Conservation (phyloP, 371 early-diverging fungal genomes). For the Massospora cicadina region DNA sequence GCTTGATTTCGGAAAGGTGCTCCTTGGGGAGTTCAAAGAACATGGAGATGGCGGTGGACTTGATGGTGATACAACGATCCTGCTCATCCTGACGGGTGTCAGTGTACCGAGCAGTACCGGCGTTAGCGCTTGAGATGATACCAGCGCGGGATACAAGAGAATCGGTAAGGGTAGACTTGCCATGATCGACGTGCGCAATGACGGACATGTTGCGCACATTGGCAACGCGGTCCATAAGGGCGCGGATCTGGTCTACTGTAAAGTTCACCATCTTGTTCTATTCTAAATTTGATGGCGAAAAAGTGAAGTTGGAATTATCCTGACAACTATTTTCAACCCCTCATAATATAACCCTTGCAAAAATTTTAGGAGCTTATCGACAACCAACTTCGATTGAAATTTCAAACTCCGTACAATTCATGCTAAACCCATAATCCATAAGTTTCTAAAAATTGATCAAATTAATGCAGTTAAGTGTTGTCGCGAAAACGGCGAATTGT, state of each 20-base stretch:
- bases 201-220: slow-evolving; percentile 99
- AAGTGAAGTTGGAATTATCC: no score
- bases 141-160: slow-evolving; percentile 97
- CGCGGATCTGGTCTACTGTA: slow-evolving; percentile 38
- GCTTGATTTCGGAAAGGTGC: slow-evolving; percentile 78
- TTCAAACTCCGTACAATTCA: no score
- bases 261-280: slow-evolving; percentile 24
- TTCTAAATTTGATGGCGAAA: no score
- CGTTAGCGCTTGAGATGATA: slow-evolving; percentile 93
- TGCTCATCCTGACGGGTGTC: slow-evolving; percentile 99
- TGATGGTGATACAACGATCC: slow-evolving; percentile 99
- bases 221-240: slow-evolving; percentile 39
- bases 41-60: slow-evolving; percentile 99
- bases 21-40: slow-evolving; percentile 86
- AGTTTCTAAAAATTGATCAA: no score
- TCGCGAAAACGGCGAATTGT: no score
- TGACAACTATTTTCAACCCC: no score
- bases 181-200: slow-evolving; percentile 99
- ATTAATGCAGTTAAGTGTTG: no score
- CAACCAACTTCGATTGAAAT: no score
- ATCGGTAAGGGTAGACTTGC: slow-evolving; percentile 94
- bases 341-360: no score
- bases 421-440: no score
- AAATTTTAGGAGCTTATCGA: no score
- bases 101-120: slow-evolving; percentile 96